Evolutionary conservation across 352 stramenopile species (phyloP).

Genomic region (Pythium aristosporum): DNA sequence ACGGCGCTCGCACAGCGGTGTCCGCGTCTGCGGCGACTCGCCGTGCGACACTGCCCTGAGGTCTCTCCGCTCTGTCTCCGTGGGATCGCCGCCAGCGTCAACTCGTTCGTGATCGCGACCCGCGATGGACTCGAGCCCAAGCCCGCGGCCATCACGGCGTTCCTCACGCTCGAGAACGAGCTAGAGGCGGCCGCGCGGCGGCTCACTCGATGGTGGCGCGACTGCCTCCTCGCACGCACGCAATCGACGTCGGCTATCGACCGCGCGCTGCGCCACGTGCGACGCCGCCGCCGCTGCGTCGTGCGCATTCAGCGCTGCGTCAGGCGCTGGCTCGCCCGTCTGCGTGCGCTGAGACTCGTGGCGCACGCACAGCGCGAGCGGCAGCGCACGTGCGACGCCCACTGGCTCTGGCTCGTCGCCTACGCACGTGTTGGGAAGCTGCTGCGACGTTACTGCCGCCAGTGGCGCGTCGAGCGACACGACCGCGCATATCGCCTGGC

Average conservation of each 20-base stretch:
- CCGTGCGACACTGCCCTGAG: slow-evolving; percentile 64
- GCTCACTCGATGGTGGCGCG: slow-evolving; percentile 50
- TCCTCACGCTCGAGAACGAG: slow-evolving; percentile 35
- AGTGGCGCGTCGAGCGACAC: slow-evolving; percentile 35
- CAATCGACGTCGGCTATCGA: slow-evolving; percentile 46
- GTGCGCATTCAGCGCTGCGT: slow-evolving; percentile 56
- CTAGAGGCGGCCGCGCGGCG: slow-evolving; percentile 32
- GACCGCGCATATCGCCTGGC: slow-evolving; percentile 35
- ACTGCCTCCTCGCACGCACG: slow-evolving; percentile 29
- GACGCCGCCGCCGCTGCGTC: slow-evolving; percentile 38
- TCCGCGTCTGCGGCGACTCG: slow-evolving; percentile 36
- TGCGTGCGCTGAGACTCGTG: slow-evolving; percentile 31
- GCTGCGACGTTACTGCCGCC: slow-evolving; percentile 35
- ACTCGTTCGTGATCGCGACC: slow-evolving; percentile 39
- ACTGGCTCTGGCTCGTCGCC: slow-evolving; percentile 34
- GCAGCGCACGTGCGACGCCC: slow-evolving; percentile 21
- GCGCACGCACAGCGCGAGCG: slow-evolving; percentile 28
- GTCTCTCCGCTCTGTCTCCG: slow-evolving; percentile 48
- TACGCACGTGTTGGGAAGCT: slow-evolving; percentile 33
- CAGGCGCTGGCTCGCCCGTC: slow-evolving; percentile 30
- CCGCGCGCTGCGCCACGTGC: slow-evolving; percentile 42
- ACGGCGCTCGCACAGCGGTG: slow-evolving; percentile 26
- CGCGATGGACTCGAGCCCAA: slow-evolving; percentile 48
- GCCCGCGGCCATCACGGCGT: slow-evolving; percentile 46
- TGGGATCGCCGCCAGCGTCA: slow-evolving; percentile 30